Evolutionary conservation across 371 early-diverging fungal genomes (phyloP).

Genomic region (Astathelohania contejeani): DNA sequence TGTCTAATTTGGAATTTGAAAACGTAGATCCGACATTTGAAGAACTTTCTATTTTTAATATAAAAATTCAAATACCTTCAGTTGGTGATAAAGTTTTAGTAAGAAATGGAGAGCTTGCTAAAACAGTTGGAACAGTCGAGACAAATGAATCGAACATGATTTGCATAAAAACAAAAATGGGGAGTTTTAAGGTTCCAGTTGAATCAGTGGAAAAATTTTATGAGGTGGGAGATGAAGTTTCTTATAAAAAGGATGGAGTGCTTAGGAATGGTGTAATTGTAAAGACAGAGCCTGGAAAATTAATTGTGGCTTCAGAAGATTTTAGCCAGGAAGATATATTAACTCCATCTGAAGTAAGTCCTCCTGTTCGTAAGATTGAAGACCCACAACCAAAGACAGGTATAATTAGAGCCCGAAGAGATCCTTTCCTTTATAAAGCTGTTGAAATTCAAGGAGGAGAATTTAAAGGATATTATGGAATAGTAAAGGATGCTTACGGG

Average conservation of each 20-base stretch:
- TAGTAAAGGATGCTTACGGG: conserved; percentile 41
- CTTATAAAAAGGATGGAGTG: conserved; percentile 30
- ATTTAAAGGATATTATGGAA: conserved; percentile 49
- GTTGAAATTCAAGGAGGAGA: conserved; percentile 45
- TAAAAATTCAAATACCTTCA: conserved; percentile 7
- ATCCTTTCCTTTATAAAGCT: conserved; percentile 45
- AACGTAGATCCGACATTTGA: conserved; percentile 24
- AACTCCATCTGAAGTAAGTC: conserved; percentile 29
- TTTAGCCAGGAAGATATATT: conserved; percentile 44
- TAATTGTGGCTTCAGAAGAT: conserved; percentile 18
- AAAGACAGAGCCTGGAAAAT: conserved; percentile 3
- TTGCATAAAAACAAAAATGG: conserved; percentile 14
- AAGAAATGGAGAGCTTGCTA: conserved; percentile 42
- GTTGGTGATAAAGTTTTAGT: conserved; percentile 44
- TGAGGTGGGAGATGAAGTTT: conserved; percentile 30
- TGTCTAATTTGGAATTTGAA: conserved; percentile 32
- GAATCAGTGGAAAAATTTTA: conserved; percentile 25
- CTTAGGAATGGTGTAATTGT: conserved; percentile 3
- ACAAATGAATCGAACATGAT: conserved; percentile 23
- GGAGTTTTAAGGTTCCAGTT: conserved; percentile 16
- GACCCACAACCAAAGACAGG: background rate
- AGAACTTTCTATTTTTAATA: conserved; percentile 22
- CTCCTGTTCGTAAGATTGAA: conserved; percentile 4
- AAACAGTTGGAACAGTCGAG: conserved; percentile 36
- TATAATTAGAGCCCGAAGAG: conserved; percentile 15